phyloP scores from a whole-genome alignment of 768 basidiomycete species.

The Rossbeevera mucosa region DNA sequence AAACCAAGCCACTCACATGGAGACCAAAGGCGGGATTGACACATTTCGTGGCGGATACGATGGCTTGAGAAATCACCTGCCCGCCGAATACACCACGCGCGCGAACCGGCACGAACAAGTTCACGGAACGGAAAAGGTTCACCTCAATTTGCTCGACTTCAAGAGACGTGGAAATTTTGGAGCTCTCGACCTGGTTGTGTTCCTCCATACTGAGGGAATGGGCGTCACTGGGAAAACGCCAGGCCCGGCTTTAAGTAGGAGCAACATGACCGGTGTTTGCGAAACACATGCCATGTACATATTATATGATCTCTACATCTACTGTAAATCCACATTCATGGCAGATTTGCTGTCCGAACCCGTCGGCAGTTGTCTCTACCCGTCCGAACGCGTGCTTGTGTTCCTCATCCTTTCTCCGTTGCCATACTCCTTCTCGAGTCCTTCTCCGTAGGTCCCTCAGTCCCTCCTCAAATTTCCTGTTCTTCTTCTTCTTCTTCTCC shows the following conservation, averaged over 20 bases:
- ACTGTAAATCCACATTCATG: constrained; percentile 88
- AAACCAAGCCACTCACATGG: constrained; percentile 51
- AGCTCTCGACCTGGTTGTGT: constrained; percentile 53
- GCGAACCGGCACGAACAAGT: constrained; percentile 55
- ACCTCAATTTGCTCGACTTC: constrained; percentile 76
- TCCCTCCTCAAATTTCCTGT: constrained; percentile 91
- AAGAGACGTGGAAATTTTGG: constrained; percentile 66
- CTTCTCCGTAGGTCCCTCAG: constrained; percentile 77
- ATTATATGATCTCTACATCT: constrained; percentile 80
- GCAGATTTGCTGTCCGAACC: constrained; percentile 68
- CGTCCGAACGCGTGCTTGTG: constrained; percentile 82
- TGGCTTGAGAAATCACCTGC: constrained; percentile 85
- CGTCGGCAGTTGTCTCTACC: constrained; percentile 49
- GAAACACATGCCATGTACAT: constrained; percentile 1
- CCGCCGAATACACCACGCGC: constrained; percentile 82
- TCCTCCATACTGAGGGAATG: constrained; percentile 24
- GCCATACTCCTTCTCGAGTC: constrained; percentile 89
- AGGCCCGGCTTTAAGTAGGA: neutral
- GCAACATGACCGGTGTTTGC: neutral
- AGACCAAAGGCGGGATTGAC: constrained; percentile 61
- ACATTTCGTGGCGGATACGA: constrained; percentile 75
- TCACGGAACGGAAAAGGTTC: constrained; percentile 75
- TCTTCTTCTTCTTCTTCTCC: constrained; percentile 87
- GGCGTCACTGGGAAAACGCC: neutral
- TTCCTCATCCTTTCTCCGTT: constrained; percentile 78